Percentiles rank a stretch among this genome's conserved stretches.
Conservation (phyloP, 257 asterid genomes). For the Primulina eburnea region DNA sequence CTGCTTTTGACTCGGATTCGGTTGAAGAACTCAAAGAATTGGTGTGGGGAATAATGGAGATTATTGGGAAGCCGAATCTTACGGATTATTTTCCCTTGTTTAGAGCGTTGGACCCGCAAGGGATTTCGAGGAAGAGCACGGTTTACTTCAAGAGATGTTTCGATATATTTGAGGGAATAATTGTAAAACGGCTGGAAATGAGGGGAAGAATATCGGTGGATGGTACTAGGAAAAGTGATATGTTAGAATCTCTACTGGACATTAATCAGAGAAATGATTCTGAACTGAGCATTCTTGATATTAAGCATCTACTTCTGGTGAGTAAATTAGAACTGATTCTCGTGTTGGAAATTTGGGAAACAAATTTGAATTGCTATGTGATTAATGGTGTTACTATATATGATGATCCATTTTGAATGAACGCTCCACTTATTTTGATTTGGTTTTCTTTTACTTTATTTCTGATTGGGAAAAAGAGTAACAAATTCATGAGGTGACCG, state of each 20-base stretch:
- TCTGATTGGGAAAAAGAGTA: no score
- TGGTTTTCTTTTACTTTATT: no score
- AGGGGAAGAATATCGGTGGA: conserved; percentile 1
- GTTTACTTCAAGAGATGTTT: conserved; percentile 1
- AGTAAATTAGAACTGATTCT: background rate
- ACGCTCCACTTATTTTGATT: no score
- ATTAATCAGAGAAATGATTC: conserved; percentile 2
- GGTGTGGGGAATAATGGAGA: conserved; percentile 1
- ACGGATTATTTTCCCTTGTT: conserved; percentile 19
- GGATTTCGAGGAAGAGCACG: conserved; percentile 1
- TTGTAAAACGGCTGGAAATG: conserved; percentile 12
- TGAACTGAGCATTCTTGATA: conserved; percentile 19
- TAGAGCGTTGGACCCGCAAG: conserved; percentile 19
- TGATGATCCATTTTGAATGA: no score
- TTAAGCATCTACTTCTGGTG: conserved; percentile 27
- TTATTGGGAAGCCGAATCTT: conserved; percentile 3
- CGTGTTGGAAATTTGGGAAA: no score
- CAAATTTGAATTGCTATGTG: no score
- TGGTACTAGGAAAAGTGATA: conserved; percentile 10
- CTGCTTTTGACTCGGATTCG: conserved; percentile 10
- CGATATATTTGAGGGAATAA: conserved; percentile 22
- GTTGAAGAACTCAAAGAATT: conserved; percentile 29
- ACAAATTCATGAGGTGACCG: no score
- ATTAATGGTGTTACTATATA: no score
- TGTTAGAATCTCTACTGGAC: conserved; percentile 35